These are phyloP conservation scores for Acanthamoeba lenticulata DNA, from an alignment of 208 protist species.

Conservation along the genomic window DNA sequence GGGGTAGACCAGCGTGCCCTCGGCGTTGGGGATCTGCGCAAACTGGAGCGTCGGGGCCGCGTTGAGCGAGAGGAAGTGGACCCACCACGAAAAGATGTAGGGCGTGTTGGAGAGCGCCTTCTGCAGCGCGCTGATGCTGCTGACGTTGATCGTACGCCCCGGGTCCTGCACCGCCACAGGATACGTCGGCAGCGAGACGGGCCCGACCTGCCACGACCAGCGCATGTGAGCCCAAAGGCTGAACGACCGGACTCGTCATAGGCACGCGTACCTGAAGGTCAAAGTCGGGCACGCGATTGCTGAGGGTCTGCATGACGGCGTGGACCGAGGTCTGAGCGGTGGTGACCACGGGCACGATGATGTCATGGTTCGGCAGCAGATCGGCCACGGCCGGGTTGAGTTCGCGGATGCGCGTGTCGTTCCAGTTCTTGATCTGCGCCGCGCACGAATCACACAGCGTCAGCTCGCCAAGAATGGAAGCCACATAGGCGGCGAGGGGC, in stretches of 20 bases:
- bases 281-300: neutral
- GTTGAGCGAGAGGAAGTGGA: neutral
- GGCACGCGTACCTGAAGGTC: neutral
- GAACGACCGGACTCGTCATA: too few species aligned
- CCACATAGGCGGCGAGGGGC: neutral
- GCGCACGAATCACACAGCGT: neutral
- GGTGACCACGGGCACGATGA: neutral
- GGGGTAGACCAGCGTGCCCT: neutral
- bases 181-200: neutral
- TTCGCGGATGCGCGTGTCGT: neutral
- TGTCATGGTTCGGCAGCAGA: neutral
- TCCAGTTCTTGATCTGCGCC: neutral
- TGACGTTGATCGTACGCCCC: neutral
- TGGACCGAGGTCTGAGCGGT: neutral
- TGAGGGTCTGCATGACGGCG: neutral
- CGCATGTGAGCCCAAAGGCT: neutral
- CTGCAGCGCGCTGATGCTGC: neutral
- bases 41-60: neutral
- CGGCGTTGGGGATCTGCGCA: neutral
- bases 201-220: neutral
- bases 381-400: neutral
- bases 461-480: neutral
- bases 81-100: neutral
- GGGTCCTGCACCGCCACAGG: neutral
- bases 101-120: neutral